Conservation (phyloP, 2,329 filamentous ascomycete genomes). For the Curvularia verruculosa region DNA sequence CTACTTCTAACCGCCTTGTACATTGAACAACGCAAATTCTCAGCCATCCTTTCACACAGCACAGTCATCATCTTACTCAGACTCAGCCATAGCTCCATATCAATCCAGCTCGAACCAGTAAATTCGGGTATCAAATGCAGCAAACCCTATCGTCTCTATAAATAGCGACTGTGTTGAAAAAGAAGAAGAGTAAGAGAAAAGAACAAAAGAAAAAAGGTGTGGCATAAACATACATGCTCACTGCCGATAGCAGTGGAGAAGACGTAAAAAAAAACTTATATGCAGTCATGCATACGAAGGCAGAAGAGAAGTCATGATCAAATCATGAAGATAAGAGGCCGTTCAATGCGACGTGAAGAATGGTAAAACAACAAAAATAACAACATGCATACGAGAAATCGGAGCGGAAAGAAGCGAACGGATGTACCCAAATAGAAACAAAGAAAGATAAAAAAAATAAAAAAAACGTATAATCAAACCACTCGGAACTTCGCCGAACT, state of each 20-base stretch:
- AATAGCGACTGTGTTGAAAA: background rate
- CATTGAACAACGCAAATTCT: background rate
- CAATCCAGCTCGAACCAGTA: background rate
- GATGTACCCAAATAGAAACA: background rate
- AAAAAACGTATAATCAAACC: no score
- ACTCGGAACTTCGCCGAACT: no score
- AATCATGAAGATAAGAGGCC: background rate
- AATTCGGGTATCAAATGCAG: constrained; percentile 1
- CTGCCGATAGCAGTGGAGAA: background rate
- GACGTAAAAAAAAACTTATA: background rate
- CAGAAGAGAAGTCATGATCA: background rate
- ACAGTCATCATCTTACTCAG: background rate
- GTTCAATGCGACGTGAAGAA: background rate
- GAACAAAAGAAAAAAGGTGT: background rate
- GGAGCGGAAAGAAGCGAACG: background rate
- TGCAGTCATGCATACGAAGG: background rate
- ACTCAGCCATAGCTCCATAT: background rate
- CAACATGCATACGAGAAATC: background rate
- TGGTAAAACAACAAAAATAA: background rate
- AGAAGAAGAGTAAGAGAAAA: background rate
- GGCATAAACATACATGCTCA: background rate
- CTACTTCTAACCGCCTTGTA: background rate
- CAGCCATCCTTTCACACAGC: background rate
- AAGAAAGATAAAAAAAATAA: no score
- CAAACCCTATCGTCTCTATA: background rate